Evolutionary conservation across 805 yeast species (phyloP).

Genomic region (Ogataea polymorpha): DNA sequence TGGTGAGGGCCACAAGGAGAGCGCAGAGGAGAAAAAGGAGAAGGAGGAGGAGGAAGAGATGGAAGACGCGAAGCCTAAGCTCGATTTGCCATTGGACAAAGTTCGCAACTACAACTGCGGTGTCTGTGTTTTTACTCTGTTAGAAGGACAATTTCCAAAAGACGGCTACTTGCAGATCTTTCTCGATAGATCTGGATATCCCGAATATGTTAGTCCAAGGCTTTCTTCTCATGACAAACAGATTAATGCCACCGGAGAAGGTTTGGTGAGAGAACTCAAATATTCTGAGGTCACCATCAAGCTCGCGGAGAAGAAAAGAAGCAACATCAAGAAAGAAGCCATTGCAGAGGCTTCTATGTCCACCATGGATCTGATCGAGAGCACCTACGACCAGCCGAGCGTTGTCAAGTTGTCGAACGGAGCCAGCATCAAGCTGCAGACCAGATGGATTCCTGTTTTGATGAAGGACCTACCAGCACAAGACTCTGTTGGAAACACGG

Average conservation of each 20-base stretch:
- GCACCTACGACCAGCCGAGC: conserved; percentile 61
- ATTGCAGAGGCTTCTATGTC: conserved; percentile 64
- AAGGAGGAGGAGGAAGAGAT: conserved; percentile 36
- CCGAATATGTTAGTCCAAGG: conserved; percentile 56
- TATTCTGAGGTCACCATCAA: conserved; percentile 66
- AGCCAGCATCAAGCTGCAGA: conserved; percentile 48
- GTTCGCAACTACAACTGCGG: conserved; percentile 66
- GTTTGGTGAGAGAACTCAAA: conserved; percentile 68
- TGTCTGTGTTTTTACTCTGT: conserved; percentile 64
- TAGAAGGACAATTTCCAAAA: conserved; percentile 55
- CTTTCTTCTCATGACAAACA: conserved; percentile 41
- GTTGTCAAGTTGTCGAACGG: conserved; percentile 45
- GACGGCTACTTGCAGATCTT: conserved; percentile 68
- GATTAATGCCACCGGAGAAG: conserved; percentile 60
- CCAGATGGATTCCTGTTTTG: conserved; percentile 77
- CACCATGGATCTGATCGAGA: conserved; percentile 60
- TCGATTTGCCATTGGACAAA: conserved; percentile 56
- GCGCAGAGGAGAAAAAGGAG: conserved; percentile 17
- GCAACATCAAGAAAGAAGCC: conserved; percentile 53
- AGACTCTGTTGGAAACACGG: conserved; percentile 75
- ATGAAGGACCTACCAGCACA: conserved; percentile 59
- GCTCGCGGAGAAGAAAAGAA: conserved; percentile 51
- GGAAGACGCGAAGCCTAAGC: conserved; percentile 38
- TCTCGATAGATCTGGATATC: conserved; percentile 71
- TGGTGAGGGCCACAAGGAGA: background rate